These are phyloP conservation scores for Phaseolus coccineus DNA, from an alignment of 331 rosid genomes.

Conservation along the genomic window DNA sequence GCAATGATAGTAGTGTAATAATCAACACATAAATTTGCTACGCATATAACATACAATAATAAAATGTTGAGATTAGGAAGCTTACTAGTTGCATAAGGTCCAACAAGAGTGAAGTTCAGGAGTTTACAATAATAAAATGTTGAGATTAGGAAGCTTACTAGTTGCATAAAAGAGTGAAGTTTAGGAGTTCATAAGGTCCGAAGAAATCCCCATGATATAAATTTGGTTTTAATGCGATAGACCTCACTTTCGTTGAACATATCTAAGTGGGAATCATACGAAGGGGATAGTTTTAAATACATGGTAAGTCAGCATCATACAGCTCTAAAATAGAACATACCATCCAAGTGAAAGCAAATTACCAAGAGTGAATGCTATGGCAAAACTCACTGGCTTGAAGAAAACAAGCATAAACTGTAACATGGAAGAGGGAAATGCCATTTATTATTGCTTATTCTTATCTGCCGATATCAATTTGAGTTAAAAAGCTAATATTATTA, in stretches of 20 bases:
- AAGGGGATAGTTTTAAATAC: conserved; percentile 75
- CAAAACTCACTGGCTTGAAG: conserved; percentile 92
- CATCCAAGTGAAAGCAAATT: conserved; percentile 94
- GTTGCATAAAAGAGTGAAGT: no score
- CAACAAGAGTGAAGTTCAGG: conserved; percentile 64
- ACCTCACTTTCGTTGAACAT: conserved; percentile 63
- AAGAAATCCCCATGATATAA: conserved; percentile 62
- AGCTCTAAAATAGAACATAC: conserved; percentile 53
- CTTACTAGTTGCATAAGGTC: conserved; percentile 63
- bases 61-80: conserved; percentile 41
- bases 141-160: no score
- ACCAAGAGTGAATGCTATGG: conserved; percentile 87
- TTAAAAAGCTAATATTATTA: conserved; percentile 23
- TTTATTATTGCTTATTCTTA: conserved; percentile 37
- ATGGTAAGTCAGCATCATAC: conserved; percentile 43
- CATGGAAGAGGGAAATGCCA: conserved; percentile 44
- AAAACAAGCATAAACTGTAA: conserved; percentile 94
- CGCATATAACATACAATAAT: not conserved
- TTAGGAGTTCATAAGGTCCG: conserved; percentile 79
- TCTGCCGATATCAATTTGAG: conserved; percentile 26
- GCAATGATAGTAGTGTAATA: not conserved
- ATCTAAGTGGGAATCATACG: conserved; percentile 6
- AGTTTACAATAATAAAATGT: not conserved
- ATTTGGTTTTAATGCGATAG: conserved; percentile 44
- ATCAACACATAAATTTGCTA: conserved; percentile 20